phyloP scores from a whole-genome alignment of 164 flowering plant genomes.

The Saururus chinensis region DNA sequence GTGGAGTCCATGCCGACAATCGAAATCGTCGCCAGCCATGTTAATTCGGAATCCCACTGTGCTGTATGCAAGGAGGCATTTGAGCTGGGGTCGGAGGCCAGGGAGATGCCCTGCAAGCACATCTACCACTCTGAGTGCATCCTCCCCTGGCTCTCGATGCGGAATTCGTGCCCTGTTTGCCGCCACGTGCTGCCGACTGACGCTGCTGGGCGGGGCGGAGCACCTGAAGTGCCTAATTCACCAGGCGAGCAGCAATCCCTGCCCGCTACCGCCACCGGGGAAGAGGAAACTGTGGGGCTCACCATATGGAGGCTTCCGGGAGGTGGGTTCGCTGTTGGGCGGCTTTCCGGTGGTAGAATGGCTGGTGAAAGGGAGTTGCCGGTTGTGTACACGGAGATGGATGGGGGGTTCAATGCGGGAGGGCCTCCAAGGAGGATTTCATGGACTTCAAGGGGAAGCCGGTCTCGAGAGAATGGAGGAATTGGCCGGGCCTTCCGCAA shows the following conservation, averaged over 20 bases:
- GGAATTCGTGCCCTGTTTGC: conserved; percentile 77
- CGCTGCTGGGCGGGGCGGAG: conserved; percentile 4
- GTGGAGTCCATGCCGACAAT: conserved; percentile 64
- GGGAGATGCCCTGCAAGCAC: conserved; percentile 85
- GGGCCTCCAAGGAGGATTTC: conserved; percentile 43
- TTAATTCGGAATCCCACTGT: conserved; percentile 39
- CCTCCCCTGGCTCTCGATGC: conserved; percentile 60
- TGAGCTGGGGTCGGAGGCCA: conserved; percentile 45
- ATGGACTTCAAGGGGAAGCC: conserved; percentile 30
- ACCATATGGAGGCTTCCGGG: conserved; percentile 81
- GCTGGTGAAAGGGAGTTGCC: conserved; percentile 50
- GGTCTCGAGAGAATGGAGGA: conserved; percentile 36
- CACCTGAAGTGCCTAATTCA: conserved; percentile 10
- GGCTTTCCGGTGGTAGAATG: conserved; percentile 45
- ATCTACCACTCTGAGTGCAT: conserved; percentile 73
- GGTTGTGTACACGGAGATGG: conserved; percentile 64
- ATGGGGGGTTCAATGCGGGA: conserved; percentile 36
- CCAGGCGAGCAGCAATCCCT: conserved; percentile 12
- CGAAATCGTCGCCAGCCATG: conserved; percentile 29
- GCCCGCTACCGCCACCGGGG: conserved; percentile 4
- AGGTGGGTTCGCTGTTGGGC: conserved; percentile 82
- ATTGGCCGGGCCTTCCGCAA: conserved; percentile 34
- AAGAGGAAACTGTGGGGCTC: conserved; percentile 42
- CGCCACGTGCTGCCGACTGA: conserved; percentile 57
- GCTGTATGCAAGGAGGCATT: conserved; percentile 63